phyloP scores from a whole-genome alignment of 2,329 filamentous ascomycete species.

The Fusarium haematococcum region DNA sequence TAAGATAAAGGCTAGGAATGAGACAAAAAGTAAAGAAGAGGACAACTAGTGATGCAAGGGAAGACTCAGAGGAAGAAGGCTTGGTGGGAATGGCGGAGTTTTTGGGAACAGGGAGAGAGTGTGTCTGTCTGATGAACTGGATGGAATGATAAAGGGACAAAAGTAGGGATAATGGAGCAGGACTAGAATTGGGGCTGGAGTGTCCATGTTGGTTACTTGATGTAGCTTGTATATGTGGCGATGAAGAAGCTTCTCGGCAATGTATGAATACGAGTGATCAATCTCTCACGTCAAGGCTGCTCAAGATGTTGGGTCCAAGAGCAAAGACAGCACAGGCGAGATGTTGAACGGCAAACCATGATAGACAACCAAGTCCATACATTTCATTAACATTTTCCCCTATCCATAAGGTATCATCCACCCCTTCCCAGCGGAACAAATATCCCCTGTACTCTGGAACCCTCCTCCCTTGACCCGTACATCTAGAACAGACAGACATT shows the following conservation, averaged over 20 bases:
- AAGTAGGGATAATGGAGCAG: background rate
- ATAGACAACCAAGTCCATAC: background rate
- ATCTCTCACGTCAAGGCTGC: background rate
- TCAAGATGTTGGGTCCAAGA: background rate
- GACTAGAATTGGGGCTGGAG: background rate
- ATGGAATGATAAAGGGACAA: conserved; percentile 20
- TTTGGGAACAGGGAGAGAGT: conserved; percentile 2
- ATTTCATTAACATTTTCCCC: conserved; percentile 15
- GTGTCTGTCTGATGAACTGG: background rate
- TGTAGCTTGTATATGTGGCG: background rate
- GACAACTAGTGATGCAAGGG: conserved; percentile 19
- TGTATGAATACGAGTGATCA: background rate
- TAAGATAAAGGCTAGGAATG: conserved; percentile 3
- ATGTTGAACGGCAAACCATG: background rate
- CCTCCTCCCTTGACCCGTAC: conserved; percentile 6
- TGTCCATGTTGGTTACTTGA: conserved; percentile 1
- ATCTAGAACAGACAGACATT: conserved; percentile 2
- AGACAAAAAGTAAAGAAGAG: background rate
- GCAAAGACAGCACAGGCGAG: background rate
- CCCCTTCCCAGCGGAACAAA: background rate
- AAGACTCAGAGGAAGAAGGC: background rate
- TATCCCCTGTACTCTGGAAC: background rate
- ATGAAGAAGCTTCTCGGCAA: background rate
- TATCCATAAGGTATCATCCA: conserved; percentile 28
- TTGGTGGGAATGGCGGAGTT: conserved; percentile 4